Percentiles rank a stretch among this genome's conserved stretches.
These are phyloP conservation scores for Diaporthe aspalathi DNA, from an alignment of 2,329 filamentous ascomycete species.

Conservation along the genomic window DNA sequence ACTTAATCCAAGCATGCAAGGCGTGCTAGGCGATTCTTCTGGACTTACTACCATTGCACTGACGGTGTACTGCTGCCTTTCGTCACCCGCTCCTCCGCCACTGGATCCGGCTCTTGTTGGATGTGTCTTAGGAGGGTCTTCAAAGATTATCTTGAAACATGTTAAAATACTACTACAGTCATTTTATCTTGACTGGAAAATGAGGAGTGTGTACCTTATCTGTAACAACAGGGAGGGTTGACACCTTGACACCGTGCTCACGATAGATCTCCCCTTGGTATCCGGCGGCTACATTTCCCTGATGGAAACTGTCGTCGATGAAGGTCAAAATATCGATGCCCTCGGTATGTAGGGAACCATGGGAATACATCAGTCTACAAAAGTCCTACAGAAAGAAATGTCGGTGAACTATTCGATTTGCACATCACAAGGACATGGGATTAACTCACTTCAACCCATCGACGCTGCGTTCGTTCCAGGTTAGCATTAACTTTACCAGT, in stretches of 20 bases:
- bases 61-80: neutral
- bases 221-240: neutral
- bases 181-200: neutral
- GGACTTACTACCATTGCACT: neutral
- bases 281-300: neutral
- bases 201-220: neutral
- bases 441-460: neutral
- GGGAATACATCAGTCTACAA: conserved; percentile 5
- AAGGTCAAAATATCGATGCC: neutral
- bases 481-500: neutral
- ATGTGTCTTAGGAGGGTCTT: too few relatives aligned
- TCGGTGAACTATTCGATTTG: neutral
- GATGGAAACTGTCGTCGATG: neutral
- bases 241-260: neutral
- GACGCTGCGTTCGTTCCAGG: neutral
- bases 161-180: neutral
- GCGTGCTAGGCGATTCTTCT: neutral
- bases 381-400: neutral
- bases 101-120: neutral
- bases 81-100: neutral
- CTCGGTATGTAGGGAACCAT: neutral
- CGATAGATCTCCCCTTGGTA: neutral
- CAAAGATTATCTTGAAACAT: neutral
- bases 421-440: neutral
- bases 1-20: neutral